These are phyloP conservation scores for Symbiodinium natans DNA, from an alignment of 73 alveolate species.

Conservation along the genomic window DNA sequence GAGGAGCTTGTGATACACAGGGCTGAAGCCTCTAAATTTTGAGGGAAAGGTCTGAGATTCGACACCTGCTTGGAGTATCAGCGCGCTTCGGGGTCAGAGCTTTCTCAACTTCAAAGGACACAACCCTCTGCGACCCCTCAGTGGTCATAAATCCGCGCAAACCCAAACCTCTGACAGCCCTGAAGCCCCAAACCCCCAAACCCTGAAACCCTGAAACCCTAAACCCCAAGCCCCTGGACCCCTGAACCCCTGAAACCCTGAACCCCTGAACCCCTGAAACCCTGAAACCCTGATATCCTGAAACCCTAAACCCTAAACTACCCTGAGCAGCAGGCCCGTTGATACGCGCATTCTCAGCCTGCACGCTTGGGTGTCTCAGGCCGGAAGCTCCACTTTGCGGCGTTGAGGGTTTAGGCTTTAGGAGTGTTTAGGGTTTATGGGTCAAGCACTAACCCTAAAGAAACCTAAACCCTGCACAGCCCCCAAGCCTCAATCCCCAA, in stretches of 20 bases:
- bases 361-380: neutral
- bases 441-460: neutral
- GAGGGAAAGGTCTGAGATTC: no score
- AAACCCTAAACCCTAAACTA: neutral
- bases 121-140: no score
- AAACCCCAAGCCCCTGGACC: neutral
- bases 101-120: no score
- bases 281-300: neutral
- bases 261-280: no score
- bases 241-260: neutral
- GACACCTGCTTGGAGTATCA: no score
- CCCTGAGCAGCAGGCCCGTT: slow-evolving; percentile 29
- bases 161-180: neutral
- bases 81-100: no score
- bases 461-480: neutral
- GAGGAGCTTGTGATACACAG: no score
- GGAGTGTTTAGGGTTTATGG: no score
- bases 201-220: neutral
- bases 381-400: neutral
- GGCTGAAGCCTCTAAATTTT: no score
- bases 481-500: neutral
- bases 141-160: no score
- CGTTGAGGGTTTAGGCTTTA: neutral
- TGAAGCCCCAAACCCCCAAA: neutral
- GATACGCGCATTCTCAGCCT: slow-evolving; percentile 82